Base-by-base conservation (phyloP, 2,329 filamentous ascomycete genomes). In the Ceratocystis diversiconidia region DNA sequence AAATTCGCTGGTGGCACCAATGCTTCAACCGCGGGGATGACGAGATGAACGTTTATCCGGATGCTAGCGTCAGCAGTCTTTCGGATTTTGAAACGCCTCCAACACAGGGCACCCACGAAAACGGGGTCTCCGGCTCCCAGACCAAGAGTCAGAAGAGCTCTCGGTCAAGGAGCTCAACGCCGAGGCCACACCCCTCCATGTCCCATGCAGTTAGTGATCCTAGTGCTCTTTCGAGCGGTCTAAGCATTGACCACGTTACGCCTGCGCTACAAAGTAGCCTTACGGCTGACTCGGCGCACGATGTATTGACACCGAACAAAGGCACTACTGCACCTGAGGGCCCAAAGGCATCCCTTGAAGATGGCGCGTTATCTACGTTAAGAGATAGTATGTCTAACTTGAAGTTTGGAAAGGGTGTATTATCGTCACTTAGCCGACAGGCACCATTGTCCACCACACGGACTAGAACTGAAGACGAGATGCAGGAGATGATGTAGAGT, bases 1-100 rank as follows among this genome's bases (percentile, higher is more conserved):
- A 95, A 68, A 83, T 94, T n/a, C 83, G 90, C 68, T 99, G 94
- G 94, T 99, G 94, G 94, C 82, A 87, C 69, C 89, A 94, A 71
- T 77, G 87, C 0, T 99, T 96, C 75, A 90, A 90, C 60, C 84
- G 92, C 41, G 86, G 86, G 2, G 90, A 96, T 70, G 84, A 87
- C 64, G 94, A 99, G 73, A 97, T 99, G 92, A 99, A 99, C 71
- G 84, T 83, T 0, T 78, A 81, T 44, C 75, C 84, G 10, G 79
- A 84, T 70, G 77, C 79, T 10, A 65, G 44, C 52, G 30, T 50
- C 22, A 12, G 28, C 36, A 46, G 28, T 57, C 63, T 43, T 65
- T 65, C 50, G 30, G 63, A 30, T 19, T 41, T 41, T 36, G 55
- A 61, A 17, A 30, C 36, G 19, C 5, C n/a, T 43, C 55, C 36